Percentiles rank a stretch among this genome's conserved stretches.
These are phyloP conservation scores for Penicillium sp. DNA, from an alignment of 2,329 filamentous ascomycete species.

Conservation along the genomic window DNA sequence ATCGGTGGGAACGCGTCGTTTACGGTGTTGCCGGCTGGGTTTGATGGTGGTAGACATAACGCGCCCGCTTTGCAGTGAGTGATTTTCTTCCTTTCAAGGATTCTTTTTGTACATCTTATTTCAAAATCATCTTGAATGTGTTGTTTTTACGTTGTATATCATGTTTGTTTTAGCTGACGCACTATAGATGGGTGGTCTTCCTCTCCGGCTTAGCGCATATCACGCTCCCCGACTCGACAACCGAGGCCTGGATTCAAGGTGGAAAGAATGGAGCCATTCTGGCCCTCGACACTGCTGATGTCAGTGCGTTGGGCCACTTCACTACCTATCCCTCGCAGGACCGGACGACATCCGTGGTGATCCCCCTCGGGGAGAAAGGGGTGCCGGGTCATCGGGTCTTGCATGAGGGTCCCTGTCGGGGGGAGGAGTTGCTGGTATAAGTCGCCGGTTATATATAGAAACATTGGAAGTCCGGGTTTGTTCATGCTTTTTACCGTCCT, in stretches of 20 bases:
- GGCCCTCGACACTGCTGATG: conserved; percentile 37
- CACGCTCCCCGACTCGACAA: conserved; percentile 34
- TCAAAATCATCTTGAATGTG: not conserved
- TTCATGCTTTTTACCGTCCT: not conserved
- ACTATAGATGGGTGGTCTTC: conserved; percentile 31
- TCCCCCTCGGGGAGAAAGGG: conserved; percentile 31
- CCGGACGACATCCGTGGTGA: conserved; percentile 31
- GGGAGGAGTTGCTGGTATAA: conserved; percentile 10
- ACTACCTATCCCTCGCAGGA: conserved; percentile 36
- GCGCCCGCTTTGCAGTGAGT: conserved; percentile 39
- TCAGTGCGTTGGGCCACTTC: conserved; percentile 36
- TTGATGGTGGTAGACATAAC: conserved; percentile 37
- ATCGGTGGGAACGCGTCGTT: conserved; percentile 30
- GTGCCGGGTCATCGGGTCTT: conserved; percentile 36
- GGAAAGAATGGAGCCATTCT: conserved; percentile 38
- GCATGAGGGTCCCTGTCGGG: conserved; percentile 34
- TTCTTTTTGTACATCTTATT: not conserved
- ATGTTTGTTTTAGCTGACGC: not conserved
- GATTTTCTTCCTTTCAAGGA: not conserved
- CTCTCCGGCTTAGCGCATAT: conserved; percentile 37
- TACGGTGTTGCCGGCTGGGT: conserved; percentile 31
- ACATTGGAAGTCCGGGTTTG: not conserved
- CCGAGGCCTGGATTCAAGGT: conserved; percentile 33
- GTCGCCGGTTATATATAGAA: not conserved
- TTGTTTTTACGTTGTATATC: not conserved